Evolutionary conservation across 768 basidiomycete species (phyloP), one percentile per base, ranked within the genome.

Genomic region (Russula sp.): DNA sequence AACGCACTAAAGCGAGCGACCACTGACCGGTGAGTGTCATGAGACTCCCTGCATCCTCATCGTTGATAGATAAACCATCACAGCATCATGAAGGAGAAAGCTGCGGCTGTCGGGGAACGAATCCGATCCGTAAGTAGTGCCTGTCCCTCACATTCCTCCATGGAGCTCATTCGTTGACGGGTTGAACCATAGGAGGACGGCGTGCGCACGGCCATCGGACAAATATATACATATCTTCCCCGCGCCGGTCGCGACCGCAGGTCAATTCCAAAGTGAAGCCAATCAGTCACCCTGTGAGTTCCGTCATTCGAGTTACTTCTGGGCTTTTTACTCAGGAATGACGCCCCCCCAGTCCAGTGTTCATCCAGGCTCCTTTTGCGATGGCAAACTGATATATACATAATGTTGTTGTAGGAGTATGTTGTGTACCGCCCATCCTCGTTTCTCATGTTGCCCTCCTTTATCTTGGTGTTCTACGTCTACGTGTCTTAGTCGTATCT

Each of bases 61-160:
- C 50, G 35, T 49, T 56, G 18, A 57, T 32, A 57, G n/a, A 29
- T 29, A 29, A 29, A 4, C 51, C 9, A 6, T 56, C 51, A 16
- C 64, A 82, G 79, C 6, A 70, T 78, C 45, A 85, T 87, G 82
- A 83, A 79, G 60, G 83, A 85, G 71, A 84, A 80, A 63, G 84
- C 85, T 6, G 76, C 76, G 5, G 69, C 73, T 55, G 71, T 79
- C 11, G 79, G 79, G 4, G 75, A 78, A 65, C 73, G 72, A 65
- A 78, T 81, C n/a, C 70, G 77, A 32, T 48, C 69, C n/a, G 78
- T 76, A 43, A 52, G 73, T 70, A 16, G 6, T 35, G 7, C 20
- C 29, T n/a, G 46, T 10, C 39, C 22, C 32, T 60, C 29, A n/a
- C 29, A 5, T 25, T 32, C 14, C 47, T 25, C 1, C 2, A 20